phyloP scores from a whole-genome alignment of 2,329 filamentous ascomycete genomes.

The Fusarium proliferatum region DNA sequence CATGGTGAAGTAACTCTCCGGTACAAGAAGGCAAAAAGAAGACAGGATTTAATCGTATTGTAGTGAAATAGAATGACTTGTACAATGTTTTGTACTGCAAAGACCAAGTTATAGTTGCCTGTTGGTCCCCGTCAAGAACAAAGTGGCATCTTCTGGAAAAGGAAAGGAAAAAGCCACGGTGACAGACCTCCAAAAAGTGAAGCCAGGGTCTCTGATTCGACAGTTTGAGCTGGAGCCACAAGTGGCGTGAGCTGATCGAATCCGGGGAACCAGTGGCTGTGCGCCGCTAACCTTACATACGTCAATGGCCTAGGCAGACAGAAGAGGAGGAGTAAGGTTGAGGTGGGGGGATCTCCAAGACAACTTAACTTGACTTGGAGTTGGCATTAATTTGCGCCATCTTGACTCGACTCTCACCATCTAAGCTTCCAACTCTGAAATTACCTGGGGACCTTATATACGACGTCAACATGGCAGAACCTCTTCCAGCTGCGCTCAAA shows the following conservation, averaged over 20 bases:
- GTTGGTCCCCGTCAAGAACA: slow-evolving; percentile 30
- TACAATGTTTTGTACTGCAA: neutral
- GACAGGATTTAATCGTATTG: neutral
- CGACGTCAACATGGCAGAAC: slow-evolving; percentile 70
- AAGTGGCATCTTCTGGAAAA: slow-evolving; percentile 44
- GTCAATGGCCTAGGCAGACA: slow-evolving; percentile 25
- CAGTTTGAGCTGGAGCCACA: slow-evolving; percentile 40
- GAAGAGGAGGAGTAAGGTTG: slow-evolving; percentile 3
- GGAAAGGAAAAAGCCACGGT: slow-evolving; percentile 49
- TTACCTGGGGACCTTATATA: neutral
- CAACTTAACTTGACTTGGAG: slow-evolving; percentile 5
- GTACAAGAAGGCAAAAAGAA: neutral
- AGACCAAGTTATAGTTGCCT: slow-evolving; percentile 13
- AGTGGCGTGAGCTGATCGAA: slow-evolving; percentile 34
- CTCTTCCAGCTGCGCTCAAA: slow-evolving; percentile 67
- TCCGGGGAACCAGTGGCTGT: slow-evolving; percentile 35
- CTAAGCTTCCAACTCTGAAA: neutral
- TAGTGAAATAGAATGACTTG: neutral
- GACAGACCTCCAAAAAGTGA: slow-evolving; percentile 19
- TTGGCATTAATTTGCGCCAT: slow-evolving; percentile 31
- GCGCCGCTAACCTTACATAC: slow-evolving; percentile 8
- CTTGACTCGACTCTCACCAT: neutral
- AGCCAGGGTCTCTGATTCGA: slow-evolving; percentile 35
- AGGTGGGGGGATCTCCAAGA: slow-evolving; percentile 36
- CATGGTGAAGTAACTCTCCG: slow-evolving; percentile 54